phyloP scores from a whole-genome alignment of 495 filamentous ascomycete genomes.

The Trichoderma virens region DNA sequence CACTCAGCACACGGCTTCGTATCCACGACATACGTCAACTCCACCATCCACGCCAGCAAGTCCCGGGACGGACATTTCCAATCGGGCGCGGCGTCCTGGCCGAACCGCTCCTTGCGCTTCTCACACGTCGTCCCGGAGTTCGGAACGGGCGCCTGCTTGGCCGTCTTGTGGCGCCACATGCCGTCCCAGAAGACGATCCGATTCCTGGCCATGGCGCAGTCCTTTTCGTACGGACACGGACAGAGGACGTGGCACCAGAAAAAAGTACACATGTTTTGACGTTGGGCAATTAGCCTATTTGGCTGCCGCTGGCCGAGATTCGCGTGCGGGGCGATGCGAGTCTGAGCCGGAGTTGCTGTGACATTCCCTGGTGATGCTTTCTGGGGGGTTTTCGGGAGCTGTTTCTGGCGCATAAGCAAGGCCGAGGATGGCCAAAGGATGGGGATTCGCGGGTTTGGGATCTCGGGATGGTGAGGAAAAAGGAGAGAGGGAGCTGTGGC shows the following conservation, averaged over 20 bases:
- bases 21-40: background rate
- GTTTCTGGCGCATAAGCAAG: no score
- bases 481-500: background rate
- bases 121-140: background rate
- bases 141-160: background rate
- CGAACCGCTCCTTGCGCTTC: background rate
- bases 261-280: background rate
- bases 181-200: background rate
- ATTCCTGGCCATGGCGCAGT: background rate
- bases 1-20: background rate
- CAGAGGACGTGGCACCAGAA: slow-evolving; percentile 4
- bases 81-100: background rate
- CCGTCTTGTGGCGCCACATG: background rate
- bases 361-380: no score
- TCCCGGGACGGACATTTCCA: background rate
- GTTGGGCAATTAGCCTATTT: background rate
- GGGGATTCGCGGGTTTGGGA: background rate
- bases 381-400: no score
- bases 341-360: background rate
- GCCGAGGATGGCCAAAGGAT: no score
- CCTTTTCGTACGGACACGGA: slow-evolving; percentile 3
- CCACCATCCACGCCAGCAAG: background rate
- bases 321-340: slow-evolving; percentile 1
- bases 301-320: background rate
- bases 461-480: background rate